These are phyloP conservation scores for Angophora floribunda DNA, from an alignment of 345 rosid species.

Conservation along the genomic window DNA sequence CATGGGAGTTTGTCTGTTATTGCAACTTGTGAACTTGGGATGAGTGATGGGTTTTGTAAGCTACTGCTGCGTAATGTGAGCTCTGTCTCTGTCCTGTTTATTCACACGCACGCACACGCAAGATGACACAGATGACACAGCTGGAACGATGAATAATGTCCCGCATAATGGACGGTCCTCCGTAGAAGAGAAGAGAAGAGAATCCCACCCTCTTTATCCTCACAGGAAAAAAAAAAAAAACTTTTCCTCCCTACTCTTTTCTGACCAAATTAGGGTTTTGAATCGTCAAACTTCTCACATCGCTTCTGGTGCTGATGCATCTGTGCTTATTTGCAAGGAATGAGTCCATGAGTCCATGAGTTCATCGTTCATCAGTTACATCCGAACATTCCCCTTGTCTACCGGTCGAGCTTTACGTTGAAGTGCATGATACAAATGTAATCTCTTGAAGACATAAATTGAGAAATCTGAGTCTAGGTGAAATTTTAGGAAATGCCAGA, in stretches of 20 bases:
- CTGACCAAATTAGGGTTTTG: not conserved
- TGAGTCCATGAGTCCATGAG: not conserved
- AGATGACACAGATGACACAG: not conserved
- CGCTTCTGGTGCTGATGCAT: not conserved
- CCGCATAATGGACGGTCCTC: not conserved
- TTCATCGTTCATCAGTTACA: not conserved
- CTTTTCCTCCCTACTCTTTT: not conserved
- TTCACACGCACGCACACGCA: not conserved
- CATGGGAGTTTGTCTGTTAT: not conserved
- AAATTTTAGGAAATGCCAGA: not conserved
- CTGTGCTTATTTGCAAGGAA: not conserved
- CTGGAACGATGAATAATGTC: not conserved
- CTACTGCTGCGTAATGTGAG: not conserved
- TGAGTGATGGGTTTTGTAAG: not conserved
- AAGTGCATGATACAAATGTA: not conserved
- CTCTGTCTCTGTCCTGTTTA: not conserved
- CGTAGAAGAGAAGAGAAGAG: not conserved
- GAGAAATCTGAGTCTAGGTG: not conserved
- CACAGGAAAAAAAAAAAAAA: not conserved
- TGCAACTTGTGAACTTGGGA: not conserved
- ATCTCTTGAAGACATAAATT: not conserved
- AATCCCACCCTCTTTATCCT: not conserved
- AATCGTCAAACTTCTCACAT: not conserved
- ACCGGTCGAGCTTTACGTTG: not conserved
- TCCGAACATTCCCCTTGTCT: not conserved